Evolutionary conservation across 164 flowering plant species (phyloP), one percentile per base, ranked within the genome.

Genomic region (Chimonanthus praecox): DNA sequence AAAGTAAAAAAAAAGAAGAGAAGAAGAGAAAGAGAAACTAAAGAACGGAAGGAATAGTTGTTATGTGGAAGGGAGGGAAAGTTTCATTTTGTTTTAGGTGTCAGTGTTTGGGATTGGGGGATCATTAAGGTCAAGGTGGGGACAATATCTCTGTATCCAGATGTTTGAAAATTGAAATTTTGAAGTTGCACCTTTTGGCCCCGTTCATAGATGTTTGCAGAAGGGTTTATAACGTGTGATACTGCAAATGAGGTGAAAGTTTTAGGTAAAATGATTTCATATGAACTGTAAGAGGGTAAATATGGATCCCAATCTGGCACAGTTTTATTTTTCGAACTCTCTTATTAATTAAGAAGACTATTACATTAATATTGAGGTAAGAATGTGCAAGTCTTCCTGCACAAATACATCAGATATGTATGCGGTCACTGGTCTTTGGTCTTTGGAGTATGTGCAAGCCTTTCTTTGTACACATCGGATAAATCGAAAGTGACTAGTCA

Each of bases 151-250:
- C 61, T 82, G 80, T 84, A 68, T 72, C 71, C 50, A 18, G 48
- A 72, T 72, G 73, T 72, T 77, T 76, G 47, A 77, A 71, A 60
- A 83, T 72, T 74, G 74, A 71, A 65, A 83, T 70, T 74, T 77
- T 51, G 61, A 74, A 63, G 18, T 66, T 61, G 50, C 69, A 54
- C 76, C 80, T 74, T 75, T 77, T 75, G 69, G 66, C 21, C 68
- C 4, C 49, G 6, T 60, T 54, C 72, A 58, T 82, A 69, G 79
- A 82, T 75, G 67, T 33, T 73, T 76, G 78, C 73, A 68, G 76
- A 82, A 83, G 68, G 75, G 78, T 33, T 33, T 33, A 33, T 33
- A 33, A 33, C 33, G 0, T 33, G 33, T 33, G 33, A 33, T 33
- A 74, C 67, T 80, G 75, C 69, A 78, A 84, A 18, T 61, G 64